Evolutionary conservation across 805 yeast species (phyloP), one percentile per base, ranked within the genome.

Genomic region (Nakazawaea populi): DNA sequence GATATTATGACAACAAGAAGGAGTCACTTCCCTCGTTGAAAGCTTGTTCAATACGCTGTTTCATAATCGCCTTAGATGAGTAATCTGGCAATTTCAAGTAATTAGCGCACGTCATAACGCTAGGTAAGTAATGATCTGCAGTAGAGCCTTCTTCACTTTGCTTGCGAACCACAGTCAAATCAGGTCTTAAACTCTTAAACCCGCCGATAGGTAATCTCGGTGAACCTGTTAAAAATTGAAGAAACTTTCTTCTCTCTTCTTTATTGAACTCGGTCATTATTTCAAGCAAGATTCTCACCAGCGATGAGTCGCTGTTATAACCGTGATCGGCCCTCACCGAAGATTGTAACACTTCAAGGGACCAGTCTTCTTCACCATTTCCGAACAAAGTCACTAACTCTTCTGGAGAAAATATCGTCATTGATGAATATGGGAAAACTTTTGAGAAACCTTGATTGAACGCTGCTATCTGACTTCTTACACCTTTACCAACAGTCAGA

Each of bases 81-180:
- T 92, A 94, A 55, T 86, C 79, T 5, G 99, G 98, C 24, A 94
- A 70, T 64, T 92, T 92, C 57, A 92, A 73, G 62, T 92, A 94
- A 63, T 92, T 92, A 3, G 96, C 97, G 72, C 99, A 92, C 0
- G 99, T 92, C 99, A 92, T 92, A 3, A 94, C 99, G 68, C 96
- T 89, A 1, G 99, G 98, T 51, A 94, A 72, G 61, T 85, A 90
- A 54, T 83, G 89, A 65, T 92, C 96, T 5, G 87, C 77, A 10
- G 69, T 66, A 29, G 79, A 63, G 0, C 83, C 85, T 44, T 77
- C 82, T 48, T 92, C 98, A n/a, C 85, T 76, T 52, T 77, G 83
- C 62, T 89, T 90, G 54, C 89, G 69, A 1, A 94, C 98, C 36
- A 94, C 90, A 0, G 98, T 92, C 44, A 92, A 75, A 48, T 78